Conservation (phyloP, 148 eudicot genomes). For the Spergularia bocconei region DNA sequence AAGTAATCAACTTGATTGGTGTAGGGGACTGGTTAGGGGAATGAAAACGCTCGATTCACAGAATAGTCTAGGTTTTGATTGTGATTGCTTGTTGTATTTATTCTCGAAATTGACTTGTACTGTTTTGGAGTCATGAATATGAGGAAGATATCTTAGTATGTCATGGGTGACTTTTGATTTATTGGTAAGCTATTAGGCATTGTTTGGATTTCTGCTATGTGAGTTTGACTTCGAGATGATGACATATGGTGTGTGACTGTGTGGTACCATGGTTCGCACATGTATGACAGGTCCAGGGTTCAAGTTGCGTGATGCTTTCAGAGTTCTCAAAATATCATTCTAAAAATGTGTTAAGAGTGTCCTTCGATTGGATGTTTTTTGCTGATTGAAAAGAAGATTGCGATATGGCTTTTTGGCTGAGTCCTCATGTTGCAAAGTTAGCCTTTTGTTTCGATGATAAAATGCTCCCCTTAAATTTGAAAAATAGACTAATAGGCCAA, state of each 20-base stretch:
- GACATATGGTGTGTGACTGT: background rate
- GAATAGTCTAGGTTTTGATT: constrained; percentile 3
- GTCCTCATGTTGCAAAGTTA: background rate
- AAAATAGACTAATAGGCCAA: background rate
- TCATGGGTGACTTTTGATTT: constrained; percentile 3
- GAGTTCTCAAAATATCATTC: background rate
- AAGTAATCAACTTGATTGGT: background rate
- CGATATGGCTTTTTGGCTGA: background rate
- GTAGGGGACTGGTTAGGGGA: background rate
- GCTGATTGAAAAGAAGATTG: background rate
- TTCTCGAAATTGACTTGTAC: background rate
- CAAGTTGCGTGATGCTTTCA: constrained; percentile 13
- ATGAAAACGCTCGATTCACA: background rate
- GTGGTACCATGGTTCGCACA: constrained; percentile 5
- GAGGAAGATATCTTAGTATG: background rate
- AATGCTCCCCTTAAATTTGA: background rate
- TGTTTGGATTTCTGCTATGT: background rate
- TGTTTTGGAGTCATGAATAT: background rate
- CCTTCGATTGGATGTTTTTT: constrained; percentile 4
- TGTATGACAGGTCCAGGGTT: background rate
- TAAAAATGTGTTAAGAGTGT: background rate
- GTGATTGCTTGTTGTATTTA: background rate
- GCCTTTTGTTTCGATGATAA: background rate
- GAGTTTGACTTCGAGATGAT: constrained; percentile 16
- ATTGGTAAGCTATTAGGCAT: background rate